These are phyloP conservation scores for Suillus luteus DNA, from an alignment of 768 basidiomycete species.

Conservation along the genomic window DNA sequence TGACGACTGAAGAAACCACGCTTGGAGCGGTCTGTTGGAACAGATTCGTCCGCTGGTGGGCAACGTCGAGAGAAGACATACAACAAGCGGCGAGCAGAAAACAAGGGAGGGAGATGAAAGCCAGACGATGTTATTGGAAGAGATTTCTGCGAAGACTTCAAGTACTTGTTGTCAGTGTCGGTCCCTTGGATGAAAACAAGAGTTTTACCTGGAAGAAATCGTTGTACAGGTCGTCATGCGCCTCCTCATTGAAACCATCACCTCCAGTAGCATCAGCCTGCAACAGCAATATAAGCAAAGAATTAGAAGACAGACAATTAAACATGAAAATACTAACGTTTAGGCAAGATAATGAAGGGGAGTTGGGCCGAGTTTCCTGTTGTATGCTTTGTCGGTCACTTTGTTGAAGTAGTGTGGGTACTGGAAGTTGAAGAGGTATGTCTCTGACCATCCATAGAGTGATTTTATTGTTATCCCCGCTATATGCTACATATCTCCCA, in stretches of 20 bases:
- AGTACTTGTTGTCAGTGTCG: background rate
- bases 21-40: background rate
- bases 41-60: background rate
- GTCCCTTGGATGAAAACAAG: background rate
- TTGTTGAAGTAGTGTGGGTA: no score
- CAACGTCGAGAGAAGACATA: background rate
- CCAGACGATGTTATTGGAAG: background rate
- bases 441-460: background rate
- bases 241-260: background rate
- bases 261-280: no score
- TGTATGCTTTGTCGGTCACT: background rate
- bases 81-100: background rate
- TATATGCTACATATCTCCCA: background rate
- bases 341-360: background rate
- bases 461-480: background rate
- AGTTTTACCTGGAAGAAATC: background rate
- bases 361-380: background rate
- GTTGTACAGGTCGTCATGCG: background rate
- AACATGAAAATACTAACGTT: background rate
- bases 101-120: background rate
- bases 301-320: background rate
- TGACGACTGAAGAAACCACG: background rate
- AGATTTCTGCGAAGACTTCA: background rate
- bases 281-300: no score
- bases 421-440: background rate